Evolutionary conservation across 257 asterid species (phyloP).

Genomic region (Gynochthodes officinalis): DNA sequence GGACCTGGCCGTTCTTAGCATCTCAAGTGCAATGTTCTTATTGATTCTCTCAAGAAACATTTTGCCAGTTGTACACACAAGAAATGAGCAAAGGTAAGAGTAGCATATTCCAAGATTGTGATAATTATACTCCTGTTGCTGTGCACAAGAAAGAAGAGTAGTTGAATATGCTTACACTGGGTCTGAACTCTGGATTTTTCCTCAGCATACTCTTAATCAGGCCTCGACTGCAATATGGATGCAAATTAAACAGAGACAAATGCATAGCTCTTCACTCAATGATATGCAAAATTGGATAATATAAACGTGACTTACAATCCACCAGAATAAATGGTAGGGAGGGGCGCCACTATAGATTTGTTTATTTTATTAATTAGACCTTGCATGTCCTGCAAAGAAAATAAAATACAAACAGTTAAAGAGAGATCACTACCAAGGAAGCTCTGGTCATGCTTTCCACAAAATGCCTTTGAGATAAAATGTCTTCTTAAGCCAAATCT

Average conservation of each 20-base stretch:
- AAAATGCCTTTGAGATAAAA: background rate
- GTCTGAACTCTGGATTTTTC: slow-evolving; percentile 84
- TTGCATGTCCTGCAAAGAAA: slow-evolving; percentile 77
- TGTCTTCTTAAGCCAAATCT: background rate
- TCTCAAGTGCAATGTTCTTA: background rate
- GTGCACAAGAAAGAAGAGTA: background rate
- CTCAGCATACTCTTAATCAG: slow-evolving; percentile 94
- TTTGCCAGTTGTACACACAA: background rate
- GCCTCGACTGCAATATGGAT: slow-evolving; percentile 61
- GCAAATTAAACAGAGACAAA: slow-evolving; percentile 12
- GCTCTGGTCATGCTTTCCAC: background rate
- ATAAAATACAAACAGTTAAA: slow-evolving; percentile 8
- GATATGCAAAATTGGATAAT: background rate
- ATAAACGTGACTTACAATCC: slow-evolving; percentile 70
- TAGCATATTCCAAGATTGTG: background rate
- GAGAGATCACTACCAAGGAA: slow-evolving; percentile 4
- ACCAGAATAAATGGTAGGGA: slow-evolving; percentile 80
- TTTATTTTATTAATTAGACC: slow-evolving; percentile 93
- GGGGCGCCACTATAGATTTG: slow-evolving; percentile 83
- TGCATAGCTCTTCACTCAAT: background rate
- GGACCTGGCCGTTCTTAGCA: background rate
- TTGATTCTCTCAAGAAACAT: background rate
- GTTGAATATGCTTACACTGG: slow-evolving; percentile 58
- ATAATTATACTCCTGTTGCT: background rate
- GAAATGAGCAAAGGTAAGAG: background rate